Percentiles rank a stretch among this genome's conserved stretches.
These are phyloP conservation scores for Babesia bigemina DNA, from an alignment of 169 alveolate species.

Conservation along the genomic window DNA sequence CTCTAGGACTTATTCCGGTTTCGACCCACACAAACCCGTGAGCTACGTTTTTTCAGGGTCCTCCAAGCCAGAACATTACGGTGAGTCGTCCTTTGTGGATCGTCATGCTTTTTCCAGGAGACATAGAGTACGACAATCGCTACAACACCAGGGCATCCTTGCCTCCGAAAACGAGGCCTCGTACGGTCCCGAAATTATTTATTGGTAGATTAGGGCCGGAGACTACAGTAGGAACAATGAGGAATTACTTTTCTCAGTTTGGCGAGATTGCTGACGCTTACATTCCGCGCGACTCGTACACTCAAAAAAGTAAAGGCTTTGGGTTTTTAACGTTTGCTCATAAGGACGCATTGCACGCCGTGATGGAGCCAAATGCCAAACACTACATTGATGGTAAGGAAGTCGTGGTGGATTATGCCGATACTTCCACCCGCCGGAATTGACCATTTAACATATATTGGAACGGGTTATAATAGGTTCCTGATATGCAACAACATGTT, in stretches of 20 bases:
- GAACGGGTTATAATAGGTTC: neutral
- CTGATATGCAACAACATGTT: slow-evolving; percentile 20
- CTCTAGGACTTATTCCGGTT: slow-evolving; percentile 13
- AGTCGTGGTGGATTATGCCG: slow-evolving; percentile 68
- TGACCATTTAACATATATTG: neutral
- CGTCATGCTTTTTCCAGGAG: neutral
- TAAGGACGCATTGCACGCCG: slow-evolving; percentile 59
- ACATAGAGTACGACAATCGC: slow-evolving; percentile 8
- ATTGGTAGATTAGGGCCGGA: slow-evolving; percentile 64
- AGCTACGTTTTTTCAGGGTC: slow-evolving; percentile 67
- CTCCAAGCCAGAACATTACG: slow-evolving; percentile 35
- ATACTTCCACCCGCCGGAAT: slow-evolving; percentile 35
- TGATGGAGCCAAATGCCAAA: slow-evolving; percentile 50
- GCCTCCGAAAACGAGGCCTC: slow-evolving; percentile 18
- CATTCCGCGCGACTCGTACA: slow-evolving; percentile 67
- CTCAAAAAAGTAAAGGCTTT: slow-evolving; percentile 66
- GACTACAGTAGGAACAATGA: slow-evolving; percentile 58
- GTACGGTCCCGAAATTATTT: slow-evolving; percentile 60
- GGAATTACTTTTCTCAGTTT: slow-evolving; percentile 69
- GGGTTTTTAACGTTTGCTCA: slow-evolving; percentile 67
- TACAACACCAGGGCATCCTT: neutral
- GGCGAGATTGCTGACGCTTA: slow-evolving; percentile 75
- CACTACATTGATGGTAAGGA: slow-evolving; percentile 67
- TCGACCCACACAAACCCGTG: slow-evolving; percentile 69
- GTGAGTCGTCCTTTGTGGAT: neutral